phyloP scores from a whole-genome alignment of 2,329 filamentous ascomycete genomes.

The Diaporthe capsici region DNA sequence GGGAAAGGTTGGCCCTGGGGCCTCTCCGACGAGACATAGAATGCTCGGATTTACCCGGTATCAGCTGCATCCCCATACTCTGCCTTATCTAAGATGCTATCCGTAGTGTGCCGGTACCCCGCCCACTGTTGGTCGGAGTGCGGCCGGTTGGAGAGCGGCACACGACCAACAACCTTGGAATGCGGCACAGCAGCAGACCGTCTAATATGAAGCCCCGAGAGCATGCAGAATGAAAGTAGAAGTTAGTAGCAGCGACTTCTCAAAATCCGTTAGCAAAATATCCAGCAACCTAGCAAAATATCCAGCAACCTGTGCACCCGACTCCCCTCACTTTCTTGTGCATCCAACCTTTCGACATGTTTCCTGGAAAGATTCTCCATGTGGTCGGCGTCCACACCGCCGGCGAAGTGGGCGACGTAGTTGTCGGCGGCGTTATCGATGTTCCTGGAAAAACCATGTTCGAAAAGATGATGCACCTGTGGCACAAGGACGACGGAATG shows the following conservation, averaged over 20 bases:
- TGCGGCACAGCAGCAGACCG: not conserved
- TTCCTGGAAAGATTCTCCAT: conserved; percentile 43
- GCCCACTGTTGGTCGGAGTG: too few species aligned
- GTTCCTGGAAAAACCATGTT: conserved; percentile 60
- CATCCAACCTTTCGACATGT: not conserved
- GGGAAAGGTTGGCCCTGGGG: too few species aligned
- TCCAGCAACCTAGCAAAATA: not conserved
- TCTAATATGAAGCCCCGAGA: not conserved
- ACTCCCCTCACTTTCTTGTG: not conserved
- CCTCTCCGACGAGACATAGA: too few species aligned
- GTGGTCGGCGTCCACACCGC: conserved; percentile 56
- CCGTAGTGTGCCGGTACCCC: too few species aligned
- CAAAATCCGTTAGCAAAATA: not conserved
- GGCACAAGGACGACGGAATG: conserved; percentile 55
- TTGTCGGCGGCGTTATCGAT: conserved; percentile 62
- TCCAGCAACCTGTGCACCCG: not conserved
- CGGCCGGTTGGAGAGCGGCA: too few species aligned
- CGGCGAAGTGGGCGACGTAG: conserved; percentile 63
- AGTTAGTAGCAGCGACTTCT: not conserved
- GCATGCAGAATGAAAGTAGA: not conserved
- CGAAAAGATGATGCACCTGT: conserved; percentile 62
- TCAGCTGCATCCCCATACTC: too few species aligned
- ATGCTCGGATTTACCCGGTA: too few species aligned
- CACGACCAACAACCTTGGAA: too few species aligned
- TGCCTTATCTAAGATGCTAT: too few species aligned